These are phyloP conservation scores for Leptodermis oblonga DNA, from an alignment of 257 asterid genomes.

Conservation along the genomic window DNA sequence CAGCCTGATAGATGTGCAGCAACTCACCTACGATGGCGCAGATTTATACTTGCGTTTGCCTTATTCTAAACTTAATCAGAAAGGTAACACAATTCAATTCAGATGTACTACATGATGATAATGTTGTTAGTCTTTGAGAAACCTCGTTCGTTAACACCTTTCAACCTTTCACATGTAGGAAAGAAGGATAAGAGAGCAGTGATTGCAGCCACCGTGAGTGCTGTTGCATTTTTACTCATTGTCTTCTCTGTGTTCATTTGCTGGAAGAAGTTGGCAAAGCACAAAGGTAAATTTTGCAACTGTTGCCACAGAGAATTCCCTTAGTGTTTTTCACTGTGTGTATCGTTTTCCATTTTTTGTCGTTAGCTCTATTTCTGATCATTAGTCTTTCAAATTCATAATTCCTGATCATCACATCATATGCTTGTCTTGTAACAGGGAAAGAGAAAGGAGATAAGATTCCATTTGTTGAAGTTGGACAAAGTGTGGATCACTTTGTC, in stretches of 20 bases:
- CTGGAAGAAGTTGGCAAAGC: constrained; percentile 2
- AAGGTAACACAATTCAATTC: constrained; percentile 26
- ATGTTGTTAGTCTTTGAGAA: not conserved
- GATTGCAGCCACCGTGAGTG: not conserved
- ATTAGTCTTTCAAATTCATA: constrained; percentile 26
- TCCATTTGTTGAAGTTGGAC: not conserved
- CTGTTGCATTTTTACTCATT: not conserved
- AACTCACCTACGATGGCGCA: constrained; percentile 29
- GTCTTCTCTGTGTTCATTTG: not conserved
- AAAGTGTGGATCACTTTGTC: constrained; percentile 1
- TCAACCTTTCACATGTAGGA: not conserved
- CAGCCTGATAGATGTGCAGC: constrained; percentile 36
- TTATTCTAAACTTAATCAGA: constrained; percentile 23
- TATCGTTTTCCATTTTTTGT: too few relatives aligned
- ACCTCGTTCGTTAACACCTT: not conserved
- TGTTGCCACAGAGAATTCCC: too few relatives aligned
- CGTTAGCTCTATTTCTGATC: not conserved
- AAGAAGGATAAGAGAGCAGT: constrained; percentile 7
- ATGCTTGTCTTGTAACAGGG: constrained; percentile 15
- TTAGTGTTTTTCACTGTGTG: too few relatives aligned
- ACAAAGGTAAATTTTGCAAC: not conserved
- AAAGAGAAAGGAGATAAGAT: constrained; percentile 8
- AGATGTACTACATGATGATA: not conserved
- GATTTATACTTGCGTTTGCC: constrained; percentile 47
- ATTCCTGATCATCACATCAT: not conserved